These are phyloP conservation scores for Neofusicoccum umdonicola DNA, from an alignment of 2,329 filamentous ascomycete species.

Conservation along the genomic window DNA sequence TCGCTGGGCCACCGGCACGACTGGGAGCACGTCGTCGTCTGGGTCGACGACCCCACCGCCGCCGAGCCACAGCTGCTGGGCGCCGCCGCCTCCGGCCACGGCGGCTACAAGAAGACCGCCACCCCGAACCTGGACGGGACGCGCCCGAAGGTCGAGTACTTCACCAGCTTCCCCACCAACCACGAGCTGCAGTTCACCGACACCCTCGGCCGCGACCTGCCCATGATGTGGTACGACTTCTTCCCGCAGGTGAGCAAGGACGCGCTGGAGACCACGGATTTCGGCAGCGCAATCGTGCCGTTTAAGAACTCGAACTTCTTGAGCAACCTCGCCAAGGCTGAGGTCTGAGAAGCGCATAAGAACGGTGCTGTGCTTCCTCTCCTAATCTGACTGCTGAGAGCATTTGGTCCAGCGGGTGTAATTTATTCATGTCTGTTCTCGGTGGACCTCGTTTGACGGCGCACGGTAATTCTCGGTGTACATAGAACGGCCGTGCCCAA, in stretches of 20 bases:
- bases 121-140: slow-evolving; percentile 39
- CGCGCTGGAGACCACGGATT: slow-evolving; percentile 47
- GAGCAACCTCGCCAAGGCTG: slow-evolving; percentile 39
- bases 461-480: too few relatives aligned
- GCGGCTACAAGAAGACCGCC: slow-evolving; percentile 46
- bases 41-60: slow-evolving; percentile 43
- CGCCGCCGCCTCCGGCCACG: slow-evolving; percentile 54
- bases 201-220: slow-evolving; percentile 44
- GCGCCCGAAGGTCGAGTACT: slow-evolving; percentile 48
- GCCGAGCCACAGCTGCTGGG: slow-evolving; percentile 44
- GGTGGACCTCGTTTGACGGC: too few relatives aligned
- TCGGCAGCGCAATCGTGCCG: slow-evolving; percentile 47
- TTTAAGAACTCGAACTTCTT: slow-evolving; percentile 49
- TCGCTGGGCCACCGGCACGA: slow-evolving; percentile 55
- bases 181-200: slow-evolving; percentile 46
- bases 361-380: too few relatives aligned
- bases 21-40: slow-evolving; percentile 57
- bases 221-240: slow-evolving; percentile 52
- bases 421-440: too few relatives aligned
- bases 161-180: slow-evolving; percentile 49
- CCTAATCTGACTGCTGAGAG: too few relatives aligned
- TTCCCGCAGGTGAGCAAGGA: slow-evolving; percentile 43
- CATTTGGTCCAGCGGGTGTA: too few relatives aligned
- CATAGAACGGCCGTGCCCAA: too few relatives aligned
- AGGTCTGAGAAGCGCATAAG: too few relatives aligned